These are phyloP conservation scores for Aspergillus proliferans DNA, from an alignment of 2,329 filamentous ascomycete genomes.

Conservation along the genomic window DNA sequence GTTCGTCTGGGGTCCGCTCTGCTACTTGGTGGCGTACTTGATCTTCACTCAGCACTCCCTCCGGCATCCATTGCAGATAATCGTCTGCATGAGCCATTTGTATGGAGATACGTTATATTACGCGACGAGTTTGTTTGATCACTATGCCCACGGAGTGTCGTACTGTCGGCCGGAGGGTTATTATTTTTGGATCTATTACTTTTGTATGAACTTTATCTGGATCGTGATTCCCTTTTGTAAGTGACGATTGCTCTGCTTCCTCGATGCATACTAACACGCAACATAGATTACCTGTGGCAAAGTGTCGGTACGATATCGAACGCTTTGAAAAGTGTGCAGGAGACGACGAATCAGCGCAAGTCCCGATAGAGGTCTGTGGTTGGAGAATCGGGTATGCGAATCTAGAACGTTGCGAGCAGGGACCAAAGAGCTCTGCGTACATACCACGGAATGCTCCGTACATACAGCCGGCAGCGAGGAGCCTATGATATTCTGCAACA, in stretches of 20 bases:
- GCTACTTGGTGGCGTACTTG: constrained; percentile 50
- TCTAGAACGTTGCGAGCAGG: not conserved
- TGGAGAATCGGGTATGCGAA: not conserved
- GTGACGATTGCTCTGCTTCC: constrained; percentile 18
- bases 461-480: no score
- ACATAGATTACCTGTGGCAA: constrained; percentile 25
- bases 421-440: not conserved
- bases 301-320: constrained; percentile 26
- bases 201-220: constrained; percentile 62
- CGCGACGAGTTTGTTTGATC: constrained; percentile 57
- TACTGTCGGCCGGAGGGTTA: constrained; percentile 58
- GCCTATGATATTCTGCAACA: no score
- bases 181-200: constrained; percentile 63
- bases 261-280: not conserved
- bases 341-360: constrained; percentile 18
- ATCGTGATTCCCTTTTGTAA: constrained; percentile 55
- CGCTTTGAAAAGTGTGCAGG: constrained; percentile 20
- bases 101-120: constrained; percentile 62
- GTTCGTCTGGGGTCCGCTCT: constrained; percentile 57
- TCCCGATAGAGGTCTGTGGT: constrained; percentile 12
- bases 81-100: constrained; percentile 58
- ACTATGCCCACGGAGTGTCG: constrained; percentile 47
- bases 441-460: no score
- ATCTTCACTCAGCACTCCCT: constrained; percentile 51
- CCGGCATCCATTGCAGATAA: constrained; percentile 53